A percentile compares a stretch with the other conserved stretches of the same genome.
These are phyloP conservation scores for Fusarium annulatum DNA, from an alignment of 2,329 filamentous ascomycete genomes.

Conservation along the genomic window DNA sequence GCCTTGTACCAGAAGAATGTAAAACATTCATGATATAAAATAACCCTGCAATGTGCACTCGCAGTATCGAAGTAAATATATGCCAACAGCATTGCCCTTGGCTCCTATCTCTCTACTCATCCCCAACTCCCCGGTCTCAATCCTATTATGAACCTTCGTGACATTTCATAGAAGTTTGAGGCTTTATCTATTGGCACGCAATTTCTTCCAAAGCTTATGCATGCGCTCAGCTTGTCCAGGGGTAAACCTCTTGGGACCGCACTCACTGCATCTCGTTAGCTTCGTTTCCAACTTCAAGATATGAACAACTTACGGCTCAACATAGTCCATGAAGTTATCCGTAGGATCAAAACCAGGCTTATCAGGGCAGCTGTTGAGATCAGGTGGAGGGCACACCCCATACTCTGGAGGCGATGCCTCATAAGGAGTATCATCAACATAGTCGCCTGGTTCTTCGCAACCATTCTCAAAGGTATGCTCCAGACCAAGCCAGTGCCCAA, in stretches of 20 bases:
- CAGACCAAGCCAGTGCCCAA: conserved; percentile 27
- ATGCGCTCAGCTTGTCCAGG: conserved; percentile 20
- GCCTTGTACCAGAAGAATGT: neutral
- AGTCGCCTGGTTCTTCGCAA: conserved; percentile 21
- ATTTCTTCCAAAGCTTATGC: conserved; percentile 25
- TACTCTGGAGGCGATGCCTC: neutral
- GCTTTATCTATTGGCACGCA: neutral
- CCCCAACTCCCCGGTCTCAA: neutral
- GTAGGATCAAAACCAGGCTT: conserved; percentile 18
- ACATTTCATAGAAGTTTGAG: neutral
- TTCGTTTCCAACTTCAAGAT: rapidly evolving
- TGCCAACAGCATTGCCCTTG: rapidly evolving
- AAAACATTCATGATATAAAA: neutral
- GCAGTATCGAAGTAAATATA: neutral
- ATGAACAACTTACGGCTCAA: neutral
- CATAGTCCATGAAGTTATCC: conserved; percentile 26
- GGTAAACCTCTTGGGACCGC: conserved; percentile 13
- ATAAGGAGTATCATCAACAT: conserved; percentile 21
- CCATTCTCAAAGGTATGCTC: conserved; percentile 29
- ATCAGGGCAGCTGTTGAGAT: conserved; percentile 12
- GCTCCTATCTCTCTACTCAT: neutral
- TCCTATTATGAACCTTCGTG: rapidly evolving
- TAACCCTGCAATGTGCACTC: rapidly evolving
- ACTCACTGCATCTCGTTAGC: neutral
- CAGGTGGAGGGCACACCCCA: neutral